Evolutionary conservation across 306 rosid genomes (phyloP), one percentile per base, ranked within the genome.

Genomic region (Malus orientalis): DNA sequence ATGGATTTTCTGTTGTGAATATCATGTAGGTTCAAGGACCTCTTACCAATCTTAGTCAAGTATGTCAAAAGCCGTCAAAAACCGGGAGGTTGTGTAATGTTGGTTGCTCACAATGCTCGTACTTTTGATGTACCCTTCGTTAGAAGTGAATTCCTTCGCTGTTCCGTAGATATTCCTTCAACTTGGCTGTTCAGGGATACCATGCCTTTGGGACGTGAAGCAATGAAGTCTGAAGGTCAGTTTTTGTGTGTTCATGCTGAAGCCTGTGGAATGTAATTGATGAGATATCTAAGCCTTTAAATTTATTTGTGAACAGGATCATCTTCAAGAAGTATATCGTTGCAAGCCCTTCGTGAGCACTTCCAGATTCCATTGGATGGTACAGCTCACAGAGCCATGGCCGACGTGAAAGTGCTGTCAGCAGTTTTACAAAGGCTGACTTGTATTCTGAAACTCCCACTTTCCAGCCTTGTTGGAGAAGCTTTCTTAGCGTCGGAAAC

Each of bases 101-200:
- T 76, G 69, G 91, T 86, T 29, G 99, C 84, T 84, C 99, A 95
- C 79, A 95, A 89, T 84, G 96, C 89, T 86, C 92, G 93, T 12
- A 0, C 1, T 81, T 95, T 92, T n/a, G 99, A 95, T 60, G 96
- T 92, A 42, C 99, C 99, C 22, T 95, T 95, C 84, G 58, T 95
- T 83, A 59, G 83, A 8, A 58, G 74, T 11, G 99, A 87, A 79
- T 90, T 95, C 8, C 79, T 32, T 33, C 97, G 99, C 25, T 84
- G 83, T 79, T 87, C 91, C 4, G 11, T 19, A 1, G 87, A 84
- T 68, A 18, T 95, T 82, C 99, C 99, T 83, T 38, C 49, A 10
- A 67, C 92, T 77, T 90, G 96, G 97, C 80, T 78, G 51, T 95
- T 92, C 64, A 54, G 81, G 19, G 99, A 95, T 82, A 81, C 82